Percentiles rank a stretch among this genome's conserved stretches.
These are phyloP conservation scores for Aspergillus sp. DNA, from an alignment of 2,329 filamentous ascomycete species.

Conservation along the genomic window DNA sequence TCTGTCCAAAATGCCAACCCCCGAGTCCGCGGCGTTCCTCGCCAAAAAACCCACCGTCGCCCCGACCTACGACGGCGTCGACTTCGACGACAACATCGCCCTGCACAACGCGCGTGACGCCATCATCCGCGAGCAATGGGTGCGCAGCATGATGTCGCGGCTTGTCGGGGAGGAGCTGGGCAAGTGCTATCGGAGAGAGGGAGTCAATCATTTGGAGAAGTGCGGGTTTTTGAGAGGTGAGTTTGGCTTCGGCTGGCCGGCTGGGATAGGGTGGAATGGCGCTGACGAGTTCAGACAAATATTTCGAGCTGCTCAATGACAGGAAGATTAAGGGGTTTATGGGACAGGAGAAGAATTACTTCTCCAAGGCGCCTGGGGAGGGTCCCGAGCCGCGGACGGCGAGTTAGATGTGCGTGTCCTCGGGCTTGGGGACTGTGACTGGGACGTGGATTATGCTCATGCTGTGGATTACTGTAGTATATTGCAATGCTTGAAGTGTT, in stretches of 20 bases:
- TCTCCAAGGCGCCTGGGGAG: conserved; percentile 18
- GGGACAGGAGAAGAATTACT: conserved; percentile 56
- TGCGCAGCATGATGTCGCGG: conserved; percentile 59
- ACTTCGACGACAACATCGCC: conserved; percentile 55
- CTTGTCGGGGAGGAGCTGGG: conserved; percentile 57
- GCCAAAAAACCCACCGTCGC: conserved; percentile 57
- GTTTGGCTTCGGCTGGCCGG: conserved; percentile 15
- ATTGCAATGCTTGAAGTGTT: too few species aligned
- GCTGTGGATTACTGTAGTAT: too few species aligned
- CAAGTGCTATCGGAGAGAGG: conserved; percentile 57
- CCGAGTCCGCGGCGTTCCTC: conserved; percentile 55
- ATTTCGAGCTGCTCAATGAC: conserved; percentile 55
- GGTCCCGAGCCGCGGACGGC: too few species aligned
- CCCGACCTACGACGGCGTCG: conserved; percentile 57
- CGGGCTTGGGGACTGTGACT: too few species aligned
- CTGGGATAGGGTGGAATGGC: background rate
- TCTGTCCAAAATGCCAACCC: conserved; percentile 51
- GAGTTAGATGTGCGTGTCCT: too few species aligned
- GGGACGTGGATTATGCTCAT: too few species aligned
- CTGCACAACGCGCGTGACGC: conserved; percentile 57
- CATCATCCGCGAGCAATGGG: conserved; percentile 59
- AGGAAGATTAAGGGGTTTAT: conserved; percentile 55
- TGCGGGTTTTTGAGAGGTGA: conserved; percentile 56
- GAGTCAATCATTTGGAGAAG: conserved; percentile 60
- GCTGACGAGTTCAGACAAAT: conserved; percentile 44